Conservation (phyloP, 345 rosid genomes). For the Toxicodendron radicans region DNA sequence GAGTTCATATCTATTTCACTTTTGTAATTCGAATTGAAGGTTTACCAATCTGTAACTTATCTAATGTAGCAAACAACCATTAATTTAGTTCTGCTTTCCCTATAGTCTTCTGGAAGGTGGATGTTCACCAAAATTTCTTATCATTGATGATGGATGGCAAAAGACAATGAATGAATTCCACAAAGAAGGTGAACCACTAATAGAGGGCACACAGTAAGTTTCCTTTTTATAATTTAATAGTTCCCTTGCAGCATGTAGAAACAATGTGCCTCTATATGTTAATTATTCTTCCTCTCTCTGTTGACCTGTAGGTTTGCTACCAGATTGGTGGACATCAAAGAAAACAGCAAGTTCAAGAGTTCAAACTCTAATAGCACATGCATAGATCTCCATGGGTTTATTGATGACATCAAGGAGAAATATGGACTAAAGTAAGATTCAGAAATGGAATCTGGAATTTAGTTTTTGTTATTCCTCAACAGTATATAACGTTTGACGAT, state of each 20-base stretch:
- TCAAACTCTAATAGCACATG: conserved; percentile 27
- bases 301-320: conserved; percentile 45
- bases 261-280: background rate
- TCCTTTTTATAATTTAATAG: conserved; percentile 1
- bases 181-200: conserved; percentile 35
- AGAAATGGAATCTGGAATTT: background rate
- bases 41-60: background rate
- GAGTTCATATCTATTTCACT: background rate
- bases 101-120: conserved; percentile 53
- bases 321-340: conserved; percentile 52
- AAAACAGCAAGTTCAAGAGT: conserved; percentile 49
- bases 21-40: background rate
- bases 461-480: background rate
- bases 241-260: background rate
- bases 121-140: conserved; percentile 51
- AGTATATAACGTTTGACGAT: conserved; percentile 2
- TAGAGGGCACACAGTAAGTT: conserved; percentile 47
- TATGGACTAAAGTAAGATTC: conserved; percentile 39
- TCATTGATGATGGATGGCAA: conserved; percentile 81
- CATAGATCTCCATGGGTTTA: conserved; percentile 36
- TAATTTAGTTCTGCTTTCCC: background rate
- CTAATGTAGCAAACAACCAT: background rate
- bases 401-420: conserved; percentile 35
- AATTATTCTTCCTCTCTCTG: conserved; percentile 11
- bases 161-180: conserved; percentile 38